Base-by-base conservation (phyloP, 2,329 filamentous ascomycete genomes). In the Pyrenophora seminiperda region DNA sequence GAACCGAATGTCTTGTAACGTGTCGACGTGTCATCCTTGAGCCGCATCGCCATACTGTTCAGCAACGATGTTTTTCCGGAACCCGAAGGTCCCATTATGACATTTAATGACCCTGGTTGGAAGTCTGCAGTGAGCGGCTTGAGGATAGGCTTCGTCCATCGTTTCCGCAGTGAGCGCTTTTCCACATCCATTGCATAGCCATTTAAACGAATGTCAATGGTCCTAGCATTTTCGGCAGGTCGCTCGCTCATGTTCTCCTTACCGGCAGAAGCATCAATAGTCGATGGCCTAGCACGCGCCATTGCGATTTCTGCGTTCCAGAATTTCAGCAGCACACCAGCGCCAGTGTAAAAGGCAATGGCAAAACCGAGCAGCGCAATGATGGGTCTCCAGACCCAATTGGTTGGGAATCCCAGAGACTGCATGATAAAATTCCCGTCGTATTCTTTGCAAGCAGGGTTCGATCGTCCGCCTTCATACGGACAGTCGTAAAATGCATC, bases 31-130 rank as follows among this genome's bases (percentile, higher is more conserved):
- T 82, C 84, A 48, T 83, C 83, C 19, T 83, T 82, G 4, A 91
- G 73, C 13, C 89, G 79, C 3, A 84, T 75, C 1, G 89, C 87
- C 81, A 92, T 88, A 1, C 85, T 80, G 63, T 90, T 91, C 9
- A 91, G 76, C 0, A 91, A 75, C 0, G 86, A 88, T 0, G 88
- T 91, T 69, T 92, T 92, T 1, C 89, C 89, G 37, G 84, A 87
- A 0, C 89, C 89, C 0, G 87, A 90, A 0, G 89, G 89, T 0
- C 89, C 89, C 88, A 91, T 91, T 56, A 92, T 89, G 18, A 91
- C 81, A 55, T 91, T 91, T 11, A 92, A 67, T 11, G 81, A 76
- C 0, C 88, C 87, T 0, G 89, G 82, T 38, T 83, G 79, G 58
- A 92, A 91, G 0, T 81, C 83, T 0, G 87, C 77, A 1, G 80